Evolutionary conservation across 2,329 filamentous ascomycete genomes (phyloP), one percentile per base, ranked within the genome.

Genomic region (Fusarium equiseti): DNA sequence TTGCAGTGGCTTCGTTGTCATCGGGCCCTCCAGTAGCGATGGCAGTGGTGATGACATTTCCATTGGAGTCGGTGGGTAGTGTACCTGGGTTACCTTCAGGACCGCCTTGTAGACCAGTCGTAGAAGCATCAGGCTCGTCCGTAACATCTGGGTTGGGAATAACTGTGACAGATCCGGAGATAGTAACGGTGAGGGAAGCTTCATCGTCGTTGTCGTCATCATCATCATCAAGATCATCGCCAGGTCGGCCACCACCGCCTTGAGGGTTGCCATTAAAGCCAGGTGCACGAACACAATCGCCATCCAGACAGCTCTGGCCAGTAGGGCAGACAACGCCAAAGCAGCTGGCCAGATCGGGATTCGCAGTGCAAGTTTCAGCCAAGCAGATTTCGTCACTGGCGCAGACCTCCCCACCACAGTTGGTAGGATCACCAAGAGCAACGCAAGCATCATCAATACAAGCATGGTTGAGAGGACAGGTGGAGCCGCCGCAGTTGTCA

Each of bases 381-480:
- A 74, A 3, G 15, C 72, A 74, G 13, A 69, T 46, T 18, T 71
- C 52, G 10, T 46, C 46, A 7, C n/a, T 45, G 7, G 20, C 13
- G 6, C 71, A 74, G 10, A n/a, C 10, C n/a, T 54, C 32, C 2
- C 51, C 51, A 15, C 58, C 70, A 20, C 72, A 74, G 22, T 55
- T 18, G 3, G 42, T 29, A 4, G 69, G 32, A 22, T 73, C 44
- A 3, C 45, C 54, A 8, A 64, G 46, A 13, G 54, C 20, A 1
- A 74, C 61, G 3, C 72, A 74, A 5, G 55, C 48, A 4, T 51
- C 48, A 7, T 59, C 45, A 10, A 74, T 43, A 5, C 72, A 74
- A 13, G 62, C 67, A 10, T 65, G 43, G 18, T 62, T 59, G 8
- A 18, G 8, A 2, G 61, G 63, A 16, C 72, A 74, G 3, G 48